Percentiles rank a stretch among this genome's conserved stretches.
Evolutionary conservation across 176 grass and related monocot genomes (phyloP).

Genomic region (Lolium perenne): DNA sequence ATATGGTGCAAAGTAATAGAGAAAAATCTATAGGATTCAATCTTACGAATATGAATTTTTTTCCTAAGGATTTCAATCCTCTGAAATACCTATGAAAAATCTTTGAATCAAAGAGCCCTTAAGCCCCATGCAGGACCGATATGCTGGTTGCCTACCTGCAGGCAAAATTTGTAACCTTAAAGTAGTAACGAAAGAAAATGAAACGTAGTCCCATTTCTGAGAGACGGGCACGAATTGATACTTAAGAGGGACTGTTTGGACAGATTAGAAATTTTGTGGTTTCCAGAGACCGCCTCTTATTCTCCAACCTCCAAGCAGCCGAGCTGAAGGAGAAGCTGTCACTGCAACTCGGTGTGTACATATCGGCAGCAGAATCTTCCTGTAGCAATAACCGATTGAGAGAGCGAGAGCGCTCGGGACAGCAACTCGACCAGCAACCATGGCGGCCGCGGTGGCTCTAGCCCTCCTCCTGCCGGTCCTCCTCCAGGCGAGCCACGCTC

Average conservation of each 20-base stretch:
- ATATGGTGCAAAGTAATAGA: too few species aligned
- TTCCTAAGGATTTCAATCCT: too few species aligned
- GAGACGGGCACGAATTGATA: background rate
- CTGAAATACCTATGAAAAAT: too few species aligned
- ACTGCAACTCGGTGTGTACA: background rate
- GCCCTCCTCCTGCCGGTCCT: constrained; percentile 10
- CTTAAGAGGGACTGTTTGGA: background rate
- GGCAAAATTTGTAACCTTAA: too few species aligned
- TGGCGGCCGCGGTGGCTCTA: background rate
- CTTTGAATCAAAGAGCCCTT: too few species aligned
- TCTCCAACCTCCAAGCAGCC: background rate
- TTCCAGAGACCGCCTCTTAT: background rate
- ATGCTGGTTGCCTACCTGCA: background rate
- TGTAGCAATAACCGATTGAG: too few species aligned
- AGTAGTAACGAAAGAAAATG: too few species aligned
- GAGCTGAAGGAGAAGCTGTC: background rate
- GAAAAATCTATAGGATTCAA: too few species aligned
- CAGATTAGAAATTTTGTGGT: background rate
- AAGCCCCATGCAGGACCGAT: too few species aligned
- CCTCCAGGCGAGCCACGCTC: background rate
- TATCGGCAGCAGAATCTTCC: too few species aligned
- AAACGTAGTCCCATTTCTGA: too few species aligned
- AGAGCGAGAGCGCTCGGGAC: background rate
- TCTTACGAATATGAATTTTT: too few species aligned
- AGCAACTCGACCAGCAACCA: background rate